These are phyloP conservation scores for Blastocystis sp. DNA, from an alignment of 352 stramenopile genomes.

Conservation along the genomic window DNA sequence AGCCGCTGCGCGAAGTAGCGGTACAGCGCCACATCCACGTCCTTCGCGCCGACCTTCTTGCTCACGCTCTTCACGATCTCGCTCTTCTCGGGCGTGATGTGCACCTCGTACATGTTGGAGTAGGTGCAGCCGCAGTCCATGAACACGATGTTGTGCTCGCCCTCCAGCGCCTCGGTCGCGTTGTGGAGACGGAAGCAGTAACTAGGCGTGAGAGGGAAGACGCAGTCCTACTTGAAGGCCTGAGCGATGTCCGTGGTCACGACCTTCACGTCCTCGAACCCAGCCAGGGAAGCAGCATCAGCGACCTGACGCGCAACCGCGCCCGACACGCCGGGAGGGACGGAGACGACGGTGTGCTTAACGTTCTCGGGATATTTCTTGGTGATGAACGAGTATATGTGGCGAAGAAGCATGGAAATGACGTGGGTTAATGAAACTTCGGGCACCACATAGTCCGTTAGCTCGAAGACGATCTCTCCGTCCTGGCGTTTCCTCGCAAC, in stretches of 20 bases:
- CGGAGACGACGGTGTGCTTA: slow-evolving; percentile 25
- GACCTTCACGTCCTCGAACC: slow-evolving; percentile 53
- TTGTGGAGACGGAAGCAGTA: slow-evolving; percentile 66
- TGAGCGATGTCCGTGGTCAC: slow-evolving; percentile 8
- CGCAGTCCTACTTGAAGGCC: slow-evolving; percentile 43
- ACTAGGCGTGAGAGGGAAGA: slow-evolving; percentile 3
- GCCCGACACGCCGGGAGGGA: slow-evolving; percentile 6
- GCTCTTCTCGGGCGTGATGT: background rate
- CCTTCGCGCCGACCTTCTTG: slow-evolving; percentile 90
- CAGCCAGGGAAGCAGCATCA: slow-evolving; percentile 49
- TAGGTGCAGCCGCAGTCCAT: slow-evolving; percentile 60
- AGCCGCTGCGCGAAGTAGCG: slow-evolving; percentile 92
- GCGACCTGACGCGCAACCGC: background rate
- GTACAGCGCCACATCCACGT: slow-evolving; percentile 93
- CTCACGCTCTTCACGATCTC: slow-evolving; percentile 42
- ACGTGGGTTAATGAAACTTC: slow-evolving; percentile 50
- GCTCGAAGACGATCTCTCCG: slow-evolving; percentile 2
- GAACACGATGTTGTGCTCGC: slow-evolving; percentile 43
- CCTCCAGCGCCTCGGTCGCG: background rate
- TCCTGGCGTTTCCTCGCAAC: background rate
- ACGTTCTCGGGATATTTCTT: slow-evolving; percentile 37
- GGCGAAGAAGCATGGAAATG: slow-evolving; percentile 63
- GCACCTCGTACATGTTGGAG: slow-evolving; percentile 61
- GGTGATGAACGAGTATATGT: slow-evolving; percentile 20
- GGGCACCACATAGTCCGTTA: slow-evolving; percentile 1